Percentiles rank a stretch among this genome's conserved stretches.
Evolutionary conservation across 208 protist species (phyloP).

Genomic region (Trypanosoma scelopori): DNA sequence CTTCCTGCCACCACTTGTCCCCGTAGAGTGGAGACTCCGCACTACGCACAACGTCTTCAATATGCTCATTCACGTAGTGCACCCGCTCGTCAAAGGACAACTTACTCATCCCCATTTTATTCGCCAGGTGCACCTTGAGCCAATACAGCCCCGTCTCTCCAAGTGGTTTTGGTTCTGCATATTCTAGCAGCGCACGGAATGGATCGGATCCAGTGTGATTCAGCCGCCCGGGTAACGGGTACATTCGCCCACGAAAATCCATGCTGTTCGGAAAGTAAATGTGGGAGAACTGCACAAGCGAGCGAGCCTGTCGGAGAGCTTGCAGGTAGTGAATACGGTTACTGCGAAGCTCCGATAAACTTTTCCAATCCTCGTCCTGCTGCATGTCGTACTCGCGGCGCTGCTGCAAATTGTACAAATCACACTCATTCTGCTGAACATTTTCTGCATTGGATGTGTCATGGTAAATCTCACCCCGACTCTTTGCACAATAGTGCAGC

Average conservation of each 20-base stretch:
- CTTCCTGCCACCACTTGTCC: slow-evolving; percentile 94
- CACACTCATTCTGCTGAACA: slow-evolving; percentile 24
- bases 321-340: slow-evolving; percentile 90
- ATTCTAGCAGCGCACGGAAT: slow-evolving; percentile 94
- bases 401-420: slow-evolving; percentile 72
- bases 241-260: slow-evolving; percentile 98
- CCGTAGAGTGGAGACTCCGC: slow-evolving; percentile 76
- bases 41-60: slow-evolving; percentile 88
- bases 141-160: slow-evolving; percentile 94
- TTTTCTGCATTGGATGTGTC: slow-evolving; percentile 30
- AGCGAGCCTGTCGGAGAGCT: slow-evolving; percentile 87
- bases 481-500: slow-evolving; percentile 76
- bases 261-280: slow-evolving; percentile 98
- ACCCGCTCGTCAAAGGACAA: slow-evolving; percentile 94
- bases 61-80: slow-evolving; percentile 92
- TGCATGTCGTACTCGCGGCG: slow-evolving; percentile 65
- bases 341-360: slow-evolving; percentile 77
- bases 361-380: slow-evolving; percentile 78
- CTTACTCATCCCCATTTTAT: slow-evolving; percentile 97
- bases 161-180: slow-evolving; percentile 93
- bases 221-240: slow-evolving; percentile 97
- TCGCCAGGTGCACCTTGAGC: slow-evolving; percentile 98
- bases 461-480: slow-evolving; percentile 57
- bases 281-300: slow-evolving; percentile 88
- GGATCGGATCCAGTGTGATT: slow-evolving; percentile 96